Evolutionary conservation across 2,329 filamentous ascomycete genomes (phyloP).

Genomic region (Aspergillus luchuensis): DNA sequence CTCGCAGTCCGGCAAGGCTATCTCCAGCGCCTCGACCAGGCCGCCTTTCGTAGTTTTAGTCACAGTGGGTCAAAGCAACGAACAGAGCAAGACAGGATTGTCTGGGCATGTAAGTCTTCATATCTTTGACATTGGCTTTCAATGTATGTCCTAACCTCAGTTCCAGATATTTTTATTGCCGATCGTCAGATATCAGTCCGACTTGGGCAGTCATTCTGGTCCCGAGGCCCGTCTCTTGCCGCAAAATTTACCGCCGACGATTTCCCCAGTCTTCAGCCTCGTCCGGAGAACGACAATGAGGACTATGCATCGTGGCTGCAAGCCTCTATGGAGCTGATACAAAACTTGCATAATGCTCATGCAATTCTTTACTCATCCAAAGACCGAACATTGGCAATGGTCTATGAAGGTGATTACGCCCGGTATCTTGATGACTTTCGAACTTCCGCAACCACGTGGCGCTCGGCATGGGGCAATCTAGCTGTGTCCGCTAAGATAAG

Average conservation of each 20-base stretch:
- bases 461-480: not conserved
- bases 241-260: conserved; percentile 3
- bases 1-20: too few species aligned
- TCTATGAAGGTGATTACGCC: conserved; percentile 21
- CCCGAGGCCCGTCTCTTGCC: conserved; percentile 24
- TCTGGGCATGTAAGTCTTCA: too few species aligned
- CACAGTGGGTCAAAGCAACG: too few species aligned
- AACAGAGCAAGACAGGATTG: too few species aligned
- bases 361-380: conserved; percentile 24
- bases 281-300: too few species aligned
- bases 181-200: conserved; percentile 28
- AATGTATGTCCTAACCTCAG: too few species aligned
- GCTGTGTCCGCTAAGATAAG: too few species aligned
- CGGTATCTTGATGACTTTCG: conserved; percentile 25
- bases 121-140: too few species aligned
- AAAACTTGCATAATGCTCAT: conserved; percentile 24
- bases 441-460: conserved; percentile 10
- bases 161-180: conserved; percentile 4
- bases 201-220: conserved; percentile 28
- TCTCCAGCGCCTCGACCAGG: too few species aligned
- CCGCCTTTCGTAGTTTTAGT: too few species aligned
- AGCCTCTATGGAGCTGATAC: conserved; percentile 17
- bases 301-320: too few species aligned
- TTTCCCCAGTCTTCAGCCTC: too few species aligned
- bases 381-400: conserved; percentile 18